Evolutionary conservation across 169 alveolate genomes (phyloP).

Genomic region (Theileria equi): DNA sequence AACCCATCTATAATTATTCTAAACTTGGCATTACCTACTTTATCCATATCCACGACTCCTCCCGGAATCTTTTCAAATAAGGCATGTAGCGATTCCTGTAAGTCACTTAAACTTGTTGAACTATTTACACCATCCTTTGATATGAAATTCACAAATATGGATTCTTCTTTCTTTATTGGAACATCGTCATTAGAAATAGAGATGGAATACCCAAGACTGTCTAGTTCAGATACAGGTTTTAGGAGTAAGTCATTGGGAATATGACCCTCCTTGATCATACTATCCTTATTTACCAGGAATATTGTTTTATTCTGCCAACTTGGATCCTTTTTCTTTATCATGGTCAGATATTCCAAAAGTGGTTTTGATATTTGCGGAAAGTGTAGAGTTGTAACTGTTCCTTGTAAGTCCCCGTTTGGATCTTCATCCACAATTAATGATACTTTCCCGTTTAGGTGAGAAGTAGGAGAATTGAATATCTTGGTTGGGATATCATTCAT

Average conservation of each 20-base stretch:
- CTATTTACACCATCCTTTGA: conserved; percentile 45
- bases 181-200: conserved; percentile 40
- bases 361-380: conserved; percentile 43
- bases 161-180: conserved; percentile 14
- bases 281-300: conserved; percentile 18
- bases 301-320: conserved; percentile 31
- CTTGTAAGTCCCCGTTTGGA: conserved; percentile 44
- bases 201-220: conserved; percentile 21
- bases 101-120: conserved; percentile 21
- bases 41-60: conserved; percentile 8
- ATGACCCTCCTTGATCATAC: conserved; percentile 38
- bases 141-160: conserved; percentile 31
- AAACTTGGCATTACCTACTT: conserved; percentile 32
- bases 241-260: conserved; percentile 37
- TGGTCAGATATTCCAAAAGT: conserved; percentile 8
- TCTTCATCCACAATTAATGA: conserved; percentile 47
- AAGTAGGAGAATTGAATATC: conserved; percentile 47
- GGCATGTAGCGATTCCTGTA: conserved; percentile 52
- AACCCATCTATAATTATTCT: conserved; percentile 58
- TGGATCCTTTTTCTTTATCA: conserved; percentile 25
- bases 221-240: conserved; percentile 44
- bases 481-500: conserved; percentile 33
- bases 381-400: conserved; percentile 48
- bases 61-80: conserved; percentile 38
- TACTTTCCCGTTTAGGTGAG: conserved; percentile 31